phyloP scores from a whole-genome alignment of 257 asterid genomes.

The Solanum arcanum region DNA sequence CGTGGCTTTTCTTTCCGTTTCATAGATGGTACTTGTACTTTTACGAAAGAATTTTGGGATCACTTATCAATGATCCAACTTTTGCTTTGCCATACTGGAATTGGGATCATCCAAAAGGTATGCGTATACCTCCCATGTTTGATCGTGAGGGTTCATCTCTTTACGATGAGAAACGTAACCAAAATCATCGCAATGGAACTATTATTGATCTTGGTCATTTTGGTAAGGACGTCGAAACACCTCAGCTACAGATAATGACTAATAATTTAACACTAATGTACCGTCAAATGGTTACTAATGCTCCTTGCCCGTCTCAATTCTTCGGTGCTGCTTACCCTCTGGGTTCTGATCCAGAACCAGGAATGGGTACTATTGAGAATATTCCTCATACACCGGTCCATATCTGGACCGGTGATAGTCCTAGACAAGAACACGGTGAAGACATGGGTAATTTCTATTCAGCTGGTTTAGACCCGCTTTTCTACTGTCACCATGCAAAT shows the following conservation, averaged over 20 bases:
- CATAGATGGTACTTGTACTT: slow-evolving; percentile 25
- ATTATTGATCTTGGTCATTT: neutral
- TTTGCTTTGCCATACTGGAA: slow-evolving; percentile 15
- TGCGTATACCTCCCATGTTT: slow-evolving; percentile 15
- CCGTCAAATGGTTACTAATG: slow-evolving; percentile 3
- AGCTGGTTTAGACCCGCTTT: neutral
- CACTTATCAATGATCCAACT: slow-evolving; percentile 10
- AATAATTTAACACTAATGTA: slow-evolving; percentile 1
- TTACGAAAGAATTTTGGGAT: slow-evolving; percentile 18
- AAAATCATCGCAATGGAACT: neutral
- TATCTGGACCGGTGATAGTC: too few relatives aligned
- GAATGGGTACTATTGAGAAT: neutral
- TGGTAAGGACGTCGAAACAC: neutral
- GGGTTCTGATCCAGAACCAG: neutral
- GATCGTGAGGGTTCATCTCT: neutral
- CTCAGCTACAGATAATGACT: neutral
- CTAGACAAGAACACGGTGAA: neutral
- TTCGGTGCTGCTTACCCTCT: slow-evolving; percentile 1
- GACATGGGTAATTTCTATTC: slow-evolving; percentile 11
- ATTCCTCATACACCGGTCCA: too few relatives aligned
- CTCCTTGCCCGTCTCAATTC: neutral
- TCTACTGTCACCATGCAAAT: neutral
- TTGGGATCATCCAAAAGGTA: slow-evolving; percentile 15
- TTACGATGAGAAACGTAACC: slow-evolving; percentile 5
- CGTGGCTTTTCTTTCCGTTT: slow-evolving; percentile 22